A percentile compares a stretch with the other conserved stretches of the same genome.
Evolutionary conservation across 2,329 filamentous ascomycete genomes (phyloP).

Genomic region (Arthroderma sp.): DNA sequence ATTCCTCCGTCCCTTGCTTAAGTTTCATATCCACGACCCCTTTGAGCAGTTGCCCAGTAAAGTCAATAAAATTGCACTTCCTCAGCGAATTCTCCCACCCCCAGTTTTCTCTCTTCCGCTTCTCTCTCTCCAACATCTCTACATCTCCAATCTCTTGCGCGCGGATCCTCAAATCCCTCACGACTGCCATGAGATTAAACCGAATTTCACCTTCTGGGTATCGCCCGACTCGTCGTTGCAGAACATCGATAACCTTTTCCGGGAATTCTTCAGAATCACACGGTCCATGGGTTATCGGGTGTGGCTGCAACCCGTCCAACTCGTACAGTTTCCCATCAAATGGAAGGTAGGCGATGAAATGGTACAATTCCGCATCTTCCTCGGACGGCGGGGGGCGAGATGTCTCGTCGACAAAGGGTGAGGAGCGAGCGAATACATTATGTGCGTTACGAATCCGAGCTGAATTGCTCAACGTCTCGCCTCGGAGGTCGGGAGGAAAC

Average conservation of each 20-base stretch:
- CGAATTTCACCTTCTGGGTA: slow-evolving; percentile 82
- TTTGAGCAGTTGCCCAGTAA: slow-evolving; percentile 81
- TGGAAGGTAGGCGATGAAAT: slow-evolving; percentile 91
- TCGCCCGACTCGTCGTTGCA: slow-evolving; percentile 68
- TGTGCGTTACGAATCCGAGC: slow-evolving; percentile 65
- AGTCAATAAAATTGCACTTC: slow-evolving; percentile 91
- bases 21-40: slow-evolving; percentile 68
- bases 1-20: slow-evolving; percentile 45
- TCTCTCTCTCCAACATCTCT: slow-evolving; percentile 66
- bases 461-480: slow-evolving; percentile 59
- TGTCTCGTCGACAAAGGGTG: slow-evolving; percentile 88
- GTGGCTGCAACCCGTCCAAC: slow-evolving; percentile 84
- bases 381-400: slow-evolving; percentile 55
- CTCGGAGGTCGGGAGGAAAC: slow-evolving; percentile 63
- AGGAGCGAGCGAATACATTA: slow-evolving; percentile 80
- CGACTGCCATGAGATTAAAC: slow-evolving; percentile 92
- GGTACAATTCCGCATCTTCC: slow-evolving; percentile 73
- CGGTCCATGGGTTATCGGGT: slow-evolving; percentile 75
- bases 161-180: slow-evolving; percentile 63
- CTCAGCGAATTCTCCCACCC: slow-evolving; percentile 88
- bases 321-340: slow-evolving; percentile 77
- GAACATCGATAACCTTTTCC: slow-evolving; percentile 68
- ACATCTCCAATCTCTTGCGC: slow-evolving; percentile 72
- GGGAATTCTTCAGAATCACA: slow-evolving; percentile 57
- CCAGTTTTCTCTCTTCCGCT: slow-evolving; percentile 76